Conservation (phyloP, 331 rosid genomes). For the Pyrus hybrid region DNA sequence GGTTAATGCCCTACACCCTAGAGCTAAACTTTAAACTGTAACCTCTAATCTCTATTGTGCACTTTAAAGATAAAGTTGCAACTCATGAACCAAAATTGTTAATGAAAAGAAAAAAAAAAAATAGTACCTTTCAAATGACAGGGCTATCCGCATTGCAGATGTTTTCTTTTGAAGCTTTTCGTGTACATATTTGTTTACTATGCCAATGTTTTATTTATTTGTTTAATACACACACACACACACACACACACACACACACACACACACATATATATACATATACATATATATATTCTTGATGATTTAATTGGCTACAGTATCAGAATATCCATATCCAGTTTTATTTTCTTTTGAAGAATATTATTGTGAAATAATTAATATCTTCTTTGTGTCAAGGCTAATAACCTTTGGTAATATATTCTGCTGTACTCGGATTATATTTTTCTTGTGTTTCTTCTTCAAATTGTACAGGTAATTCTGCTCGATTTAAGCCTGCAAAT, state of each 20-base stretch:
- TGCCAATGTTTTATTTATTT: neutral
- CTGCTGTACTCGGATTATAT: neutral
- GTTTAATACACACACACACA: neutral
- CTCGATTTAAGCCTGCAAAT: slow-evolving; percentile 50
- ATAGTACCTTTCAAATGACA: neutral
- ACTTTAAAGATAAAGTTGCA: neutral
- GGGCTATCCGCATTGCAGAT: neutral
- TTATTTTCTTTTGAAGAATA: neutral
- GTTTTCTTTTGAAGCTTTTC: neutral
- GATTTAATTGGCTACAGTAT: neutral
- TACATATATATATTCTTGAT: neutral
- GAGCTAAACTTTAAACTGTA: neutral
- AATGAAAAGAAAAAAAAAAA: neutral
- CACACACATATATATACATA: neutral
- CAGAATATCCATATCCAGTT: neutral
- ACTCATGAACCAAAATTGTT: neutral
- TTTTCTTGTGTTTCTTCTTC: slow-evolving; percentile 10
- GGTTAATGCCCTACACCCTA: neutral
- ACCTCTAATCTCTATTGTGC: neutral
- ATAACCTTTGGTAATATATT: neutral
- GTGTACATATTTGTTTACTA: neutral
- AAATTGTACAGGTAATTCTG: slow-evolving; percentile 44
- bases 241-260: neutral
- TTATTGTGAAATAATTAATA: neutral
- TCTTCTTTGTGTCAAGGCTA: neutral